Base-by-base conservation (phyloP, 345 rosid species). In the Combretum micranthum region DNA sequence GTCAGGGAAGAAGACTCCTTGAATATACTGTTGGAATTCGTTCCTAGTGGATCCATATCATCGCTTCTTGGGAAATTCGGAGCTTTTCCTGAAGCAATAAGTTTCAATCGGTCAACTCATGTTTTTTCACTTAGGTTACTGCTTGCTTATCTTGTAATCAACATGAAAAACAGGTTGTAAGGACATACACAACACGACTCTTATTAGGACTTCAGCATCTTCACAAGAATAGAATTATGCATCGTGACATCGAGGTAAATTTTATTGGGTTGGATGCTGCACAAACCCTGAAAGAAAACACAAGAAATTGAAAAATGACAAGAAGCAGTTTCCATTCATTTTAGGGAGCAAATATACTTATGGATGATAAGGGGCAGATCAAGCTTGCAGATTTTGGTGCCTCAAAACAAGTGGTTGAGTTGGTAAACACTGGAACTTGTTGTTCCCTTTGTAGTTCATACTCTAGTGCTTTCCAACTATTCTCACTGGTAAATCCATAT, bases 371-470 rank as follows among this genome's bases (percentile, higher is more conserved):
- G 62, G 98, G 93, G 64, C 78, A 87, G 80, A 92, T 92, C 70
- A 92, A 88, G 68, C 98, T 92, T 71, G 95, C 98, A 52, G 98
- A 92, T 79, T 88, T 88, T 73, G 98, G 98, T 71, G 98, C 98
- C 70, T 92, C 98, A 42, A 92, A 92, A 67, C 88, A 88, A 74
- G 98, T 92, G 1, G 95, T 75, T 54, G 96, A 92, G 76, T 80
- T 88, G 88, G 98, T 88, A 32, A 32, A 32, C 39, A 32, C 39
- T 7, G 5, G 39, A 32, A 84, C 50, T 60, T 54, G 20, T 44
- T 62, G 57, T 20, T 44, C 46, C 56, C 50, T 17, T 60, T 48
- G n/a, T 15, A 21, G 44, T 32, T 15, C 48, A 47, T 57, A 15
- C 44, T 19, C 50, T 53, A 17, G 21, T 63, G 44, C 52, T 20